phyloP scores from a whole-genome alignment of 805 yeast genomes.

The Ogataea pini region DNA sequence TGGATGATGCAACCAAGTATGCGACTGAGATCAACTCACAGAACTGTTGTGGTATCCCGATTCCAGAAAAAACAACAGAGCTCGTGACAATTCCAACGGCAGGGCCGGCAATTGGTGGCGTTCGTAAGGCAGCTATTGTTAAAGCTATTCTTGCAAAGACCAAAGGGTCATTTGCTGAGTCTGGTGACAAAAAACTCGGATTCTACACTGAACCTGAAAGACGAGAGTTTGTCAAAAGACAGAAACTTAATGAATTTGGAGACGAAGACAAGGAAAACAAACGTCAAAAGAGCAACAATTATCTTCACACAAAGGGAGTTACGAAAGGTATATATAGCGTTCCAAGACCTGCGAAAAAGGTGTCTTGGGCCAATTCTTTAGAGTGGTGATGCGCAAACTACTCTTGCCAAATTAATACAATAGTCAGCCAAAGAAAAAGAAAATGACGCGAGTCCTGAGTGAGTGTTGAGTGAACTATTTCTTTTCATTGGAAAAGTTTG shows the following conservation, averaged over 20 bases:
- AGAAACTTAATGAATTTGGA: conserved; percentile 10
- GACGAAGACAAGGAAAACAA: conserved; percentile 31
- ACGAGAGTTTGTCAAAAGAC: conserved; percentile 24
- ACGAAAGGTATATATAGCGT: background rate
- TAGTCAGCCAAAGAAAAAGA: too few relatives aligned
- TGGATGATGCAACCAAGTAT: conserved; percentile 65
- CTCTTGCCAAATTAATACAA: too few relatives aligned
- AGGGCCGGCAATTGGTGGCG: conserved; percentile 34
- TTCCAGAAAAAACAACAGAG: conserved; percentile 59
- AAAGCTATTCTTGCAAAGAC: conserved; percentile 34
- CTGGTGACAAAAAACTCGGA: background rate
- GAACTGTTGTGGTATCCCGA: conserved; percentile 60
- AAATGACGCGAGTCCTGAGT: too few relatives aligned
- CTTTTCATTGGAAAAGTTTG: too few relatives aligned
- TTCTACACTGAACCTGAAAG: conserved; percentile 34
- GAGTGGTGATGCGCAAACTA: conserved; percentile 29
- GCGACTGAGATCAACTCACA: conserved; percentile 69
- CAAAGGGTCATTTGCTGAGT: background rate
- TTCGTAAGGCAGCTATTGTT: conserved; percentile 38
- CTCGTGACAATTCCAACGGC: conserved; percentile 58
- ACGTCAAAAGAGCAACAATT: conserved; percentile 12
- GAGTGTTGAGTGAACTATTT: too few relatives aligned
- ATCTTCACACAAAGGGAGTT: background rate
- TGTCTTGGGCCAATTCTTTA: conserved; percentile 33
- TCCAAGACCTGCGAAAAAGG: conserved; percentile 20